Percentiles rank a stretch among this genome's conserved stretches.
These are phyloP conservation scores for Hymenoscyphus repandus DNA, from an alignment of 2,329 filamentous ascomycete genomes.

Conservation along the genomic window DNA sequence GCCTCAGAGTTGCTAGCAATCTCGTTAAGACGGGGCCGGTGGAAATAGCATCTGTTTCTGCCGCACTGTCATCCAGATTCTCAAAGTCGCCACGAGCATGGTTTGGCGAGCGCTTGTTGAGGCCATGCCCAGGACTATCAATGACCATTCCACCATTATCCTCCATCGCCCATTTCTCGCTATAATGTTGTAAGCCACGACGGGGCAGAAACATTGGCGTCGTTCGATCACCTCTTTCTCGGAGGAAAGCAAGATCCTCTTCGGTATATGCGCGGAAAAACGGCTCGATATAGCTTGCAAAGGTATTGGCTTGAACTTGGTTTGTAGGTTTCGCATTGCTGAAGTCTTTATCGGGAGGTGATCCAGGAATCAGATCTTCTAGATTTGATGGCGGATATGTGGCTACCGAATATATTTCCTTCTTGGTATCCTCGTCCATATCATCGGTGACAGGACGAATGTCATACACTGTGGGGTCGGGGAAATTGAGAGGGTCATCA, in stretches of 20 bases:
- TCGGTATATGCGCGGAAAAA: slow-evolving; percentile 87
- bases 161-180: slow-evolving; percentile 89
- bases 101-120: slow-evolving; percentile 69
- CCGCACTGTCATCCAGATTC: slow-evolving; percentile 77
- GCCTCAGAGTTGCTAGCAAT: slow-evolving; percentile 73
- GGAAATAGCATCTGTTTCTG: slow-evolving; percentile 84
- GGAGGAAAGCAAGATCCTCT: slow-evolving; percentile 88
- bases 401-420: slow-evolving; percentile 81
- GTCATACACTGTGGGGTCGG: slow-evolving; percentile 90
- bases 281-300: slow-evolving; percentile 86
- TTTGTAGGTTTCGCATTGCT: slow-evolving; percentile 89
- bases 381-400: slow-evolving; percentile 78
- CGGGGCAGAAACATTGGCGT: slow-evolving; percentile 82
- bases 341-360: slow-evolving; percentile 90
- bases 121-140: slow-evolving; percentile 56
- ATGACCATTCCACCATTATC: slow-evolving; percentile 71
- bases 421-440: slow-evolving; percentile 82
- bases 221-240: slow-evolving; percentile 81
- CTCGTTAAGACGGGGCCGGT: slow-evolving; percentile 81
- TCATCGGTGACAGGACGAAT: slow-evolving; percentile 69
- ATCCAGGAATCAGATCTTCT: slow-evolving; percentile 78
- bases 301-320: slow-evolving; percentile 90
- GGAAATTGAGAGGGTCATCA: slow-evolving; percentile 84
- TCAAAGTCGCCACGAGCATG: slow-evolving; percentile 82
- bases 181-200: slow-evolving; percentile 79